Conservation (phyloP, 2,329 filamentous ascomycete genomes). For the Blastomyces percursus region DNA sequence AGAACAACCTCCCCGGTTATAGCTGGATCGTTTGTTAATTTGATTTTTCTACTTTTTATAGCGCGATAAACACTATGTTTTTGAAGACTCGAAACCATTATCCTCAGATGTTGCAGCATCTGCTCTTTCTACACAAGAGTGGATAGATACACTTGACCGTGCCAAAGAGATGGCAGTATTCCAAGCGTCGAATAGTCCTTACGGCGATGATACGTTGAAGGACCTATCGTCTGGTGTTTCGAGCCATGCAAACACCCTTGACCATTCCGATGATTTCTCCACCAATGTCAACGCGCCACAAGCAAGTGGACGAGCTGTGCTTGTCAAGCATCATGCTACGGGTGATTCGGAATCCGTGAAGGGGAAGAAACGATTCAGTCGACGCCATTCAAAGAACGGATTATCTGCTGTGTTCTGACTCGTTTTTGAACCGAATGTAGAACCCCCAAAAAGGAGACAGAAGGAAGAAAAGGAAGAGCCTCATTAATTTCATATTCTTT, state of each 20-base stretch:
- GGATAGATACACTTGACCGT: constrained; percentile 79
- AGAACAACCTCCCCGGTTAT: constrained; percentile 32
- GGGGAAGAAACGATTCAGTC: constrained; percentile 64
- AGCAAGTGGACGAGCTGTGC: constrained; percentile 34
- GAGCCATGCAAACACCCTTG: constrained; percentile 44
- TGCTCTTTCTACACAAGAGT: constrained; percentile 69
- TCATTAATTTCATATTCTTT: background rate
- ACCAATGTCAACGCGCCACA: constrained; percentile 19
- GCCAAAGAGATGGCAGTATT: constrained; percentile 75
- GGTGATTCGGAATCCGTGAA: constrained; percentile 46
- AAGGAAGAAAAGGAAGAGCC: background rate
- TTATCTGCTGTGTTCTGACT: constrained; percentile 71
- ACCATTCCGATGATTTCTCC: constrained; percentile 31
- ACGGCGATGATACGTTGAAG: constrained; percentile 54
- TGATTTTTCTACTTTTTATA: constrained; percentile 29
- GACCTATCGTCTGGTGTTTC: constrained; percentile 62
- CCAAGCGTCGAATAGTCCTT: constrained; percentile 51
- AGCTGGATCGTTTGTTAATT: background rate
- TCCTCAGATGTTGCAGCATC: constrained; percentile 51
- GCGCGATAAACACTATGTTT: constrained; percentile 82
- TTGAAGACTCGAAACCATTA: constrained; percentile 79
- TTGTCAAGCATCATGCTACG: constrained; percentile 31
- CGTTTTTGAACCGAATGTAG: background rate
- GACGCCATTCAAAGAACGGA: constrained; percentile 89
- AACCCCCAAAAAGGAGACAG: background rate